These are phyloP conservation scores for Onygenales sp. DNA, from an alignment of 2,329 filamentous ascomycete species.

Conservation along the genomic window DNA sequence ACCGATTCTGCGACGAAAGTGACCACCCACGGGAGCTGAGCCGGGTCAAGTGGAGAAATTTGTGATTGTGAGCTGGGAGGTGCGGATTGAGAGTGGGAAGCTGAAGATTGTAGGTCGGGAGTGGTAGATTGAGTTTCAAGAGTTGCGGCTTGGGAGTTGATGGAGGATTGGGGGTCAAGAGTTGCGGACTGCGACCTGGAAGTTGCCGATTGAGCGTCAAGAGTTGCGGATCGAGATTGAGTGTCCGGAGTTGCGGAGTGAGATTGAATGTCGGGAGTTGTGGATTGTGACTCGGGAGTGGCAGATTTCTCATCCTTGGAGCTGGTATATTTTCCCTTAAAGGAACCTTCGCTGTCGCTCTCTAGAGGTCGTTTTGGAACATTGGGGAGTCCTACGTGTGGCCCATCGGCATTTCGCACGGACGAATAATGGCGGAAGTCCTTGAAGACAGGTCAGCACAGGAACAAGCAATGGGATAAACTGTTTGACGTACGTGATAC, in stretches of 20 bases:
- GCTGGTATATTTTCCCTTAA: conserved; percentile 2
- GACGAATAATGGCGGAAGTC: conserved; percentile 59
- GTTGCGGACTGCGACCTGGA: no score
- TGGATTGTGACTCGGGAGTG: background rate
- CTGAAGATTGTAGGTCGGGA: conserved; percentile 11
- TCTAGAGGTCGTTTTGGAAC: conserved; percentile 21
- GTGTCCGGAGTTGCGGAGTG: no score
- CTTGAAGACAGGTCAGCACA: conserved; percentile 25
- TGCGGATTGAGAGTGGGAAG: background rate
- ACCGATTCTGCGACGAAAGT: conserved; percentile 43
- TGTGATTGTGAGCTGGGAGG: conserved; percentile 5
- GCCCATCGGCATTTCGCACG: conserved; percentile 50
- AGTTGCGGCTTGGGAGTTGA: background rate
- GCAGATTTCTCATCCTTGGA: conserved; percentile 11
- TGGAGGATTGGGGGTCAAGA: no score
- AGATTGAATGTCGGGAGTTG: conserved; percentile 4
- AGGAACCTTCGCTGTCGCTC: background rate
- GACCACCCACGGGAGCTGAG: conserved; percentile 42
- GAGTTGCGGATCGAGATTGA: no score
- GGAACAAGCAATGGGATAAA: conserved; percentile 6
- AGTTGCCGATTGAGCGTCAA: no score
- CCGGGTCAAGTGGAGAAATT: conserved; percentile 28
- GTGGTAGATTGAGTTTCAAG: background rate
- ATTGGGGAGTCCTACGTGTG: conserved; percentile 46
- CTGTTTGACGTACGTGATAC: conserved; percentile 46